phyloP scores from a whole-genome alignment of 306 rosid genomes.

The Malus asiatica region DNA sequence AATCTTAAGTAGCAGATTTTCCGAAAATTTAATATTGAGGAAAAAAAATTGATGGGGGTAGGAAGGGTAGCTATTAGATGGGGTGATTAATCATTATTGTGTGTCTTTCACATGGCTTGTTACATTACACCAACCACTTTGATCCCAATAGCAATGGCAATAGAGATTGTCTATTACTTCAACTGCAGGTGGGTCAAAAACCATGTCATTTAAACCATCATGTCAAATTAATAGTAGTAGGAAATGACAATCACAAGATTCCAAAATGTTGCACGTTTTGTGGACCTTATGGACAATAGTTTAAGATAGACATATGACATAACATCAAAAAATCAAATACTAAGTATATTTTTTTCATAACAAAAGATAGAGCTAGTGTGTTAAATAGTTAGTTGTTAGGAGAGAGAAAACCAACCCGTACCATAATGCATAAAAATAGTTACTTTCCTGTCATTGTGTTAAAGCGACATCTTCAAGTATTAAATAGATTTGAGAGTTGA shows the following conservation, averaged over 20 bases:
- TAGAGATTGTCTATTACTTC: slow-evolving; percentile 64
- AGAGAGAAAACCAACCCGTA: too few relatives aligned
- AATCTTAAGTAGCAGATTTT: neutral
- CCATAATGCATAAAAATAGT: too few relatives aligned
- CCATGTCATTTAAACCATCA: slow-evolving; percentile 32
- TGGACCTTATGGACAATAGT: slow-evolving; percentile 27
- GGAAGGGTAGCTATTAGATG: neutral
- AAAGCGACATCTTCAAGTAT: too few relatives aligned
- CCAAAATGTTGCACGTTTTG: slow-evolving; percentile 42
- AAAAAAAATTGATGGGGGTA: slow-evolving; percentile 40
- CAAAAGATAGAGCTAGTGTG: too few relatives aligned
- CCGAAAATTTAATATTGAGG: slow-evolving; percentile 22
- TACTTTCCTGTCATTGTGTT: too few relatives aligned
- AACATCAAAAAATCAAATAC: slow-evolving; percentile 10
- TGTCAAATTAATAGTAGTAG: slow-evolving; percentile 21
- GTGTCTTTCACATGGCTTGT: slow-evolving; percentile 56
- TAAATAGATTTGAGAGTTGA: too few relatives aligned
- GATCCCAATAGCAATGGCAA: slow-evolving; percentile 17
- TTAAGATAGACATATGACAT: slow-evolving; percentile 18
- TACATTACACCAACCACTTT: slow-evolving; percentile 47
- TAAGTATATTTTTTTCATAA: too few relatives aligned
- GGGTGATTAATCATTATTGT: slow-evolving; percentile 16
- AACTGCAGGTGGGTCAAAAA: slow-evolving; percentile 85
- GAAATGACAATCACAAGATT: slow-evolving; percentile 44
- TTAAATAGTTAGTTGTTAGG: too few relatives aligned